Base-by-base conservation (phyloP, 2,329 filamentous ascomycete genomes). In the Cladophialophora bantiana region DNA sequence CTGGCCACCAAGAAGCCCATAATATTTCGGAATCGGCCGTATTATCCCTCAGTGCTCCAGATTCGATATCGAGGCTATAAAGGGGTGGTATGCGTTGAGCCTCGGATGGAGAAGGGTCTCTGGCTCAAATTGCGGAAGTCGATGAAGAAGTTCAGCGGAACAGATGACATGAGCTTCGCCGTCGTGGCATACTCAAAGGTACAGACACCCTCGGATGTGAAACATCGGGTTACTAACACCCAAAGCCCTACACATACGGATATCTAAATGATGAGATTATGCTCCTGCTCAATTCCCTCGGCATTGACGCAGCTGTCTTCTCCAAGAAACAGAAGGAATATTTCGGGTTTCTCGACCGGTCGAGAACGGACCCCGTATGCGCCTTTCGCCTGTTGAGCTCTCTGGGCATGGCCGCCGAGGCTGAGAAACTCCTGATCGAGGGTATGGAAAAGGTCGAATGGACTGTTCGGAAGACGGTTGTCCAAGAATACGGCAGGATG, bases 121-220 rank as follows among this genome's bases (percentile, higher is more conserved):
- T 59, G 56, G 56, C 56, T 59, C 26, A 59, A 59, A 36, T 45
- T 59, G 7, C 56, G 56, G 26, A 48, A 59, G 38, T 59, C 56
- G 18, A 59, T 59, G 56, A 59, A 59, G 13, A 59, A 59, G 56
- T 59, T 59, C 38, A 45, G 56, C 31, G 56, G 56, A 45, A 59
- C 56, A n/a, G n/a, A 20, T 45, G 56, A 59, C 38, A 26, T 59
- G 56, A 45, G 56, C 26, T 59, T 59, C 31, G 56, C 56, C n/a
- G 56, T 59, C 18, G 56, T 59, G n/a, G 56, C 36, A 59, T 45
- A 42, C 38, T 59, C 56, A 36, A 59, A 59, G 56, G 56, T 59
- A 42, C 15, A 59, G 10, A 20, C 20, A 18, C 1, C 7, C 4
- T 18, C 31, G 12, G 10, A n/a, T 45, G 36, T 20, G 7, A 9